Percentiles rank a stretch among this genome's conserved stretches.
phyloP scores from a whole-genome alignment of 2,329 filamentous ascomycete species.

The Cyphellophora attinorum region DNA sequence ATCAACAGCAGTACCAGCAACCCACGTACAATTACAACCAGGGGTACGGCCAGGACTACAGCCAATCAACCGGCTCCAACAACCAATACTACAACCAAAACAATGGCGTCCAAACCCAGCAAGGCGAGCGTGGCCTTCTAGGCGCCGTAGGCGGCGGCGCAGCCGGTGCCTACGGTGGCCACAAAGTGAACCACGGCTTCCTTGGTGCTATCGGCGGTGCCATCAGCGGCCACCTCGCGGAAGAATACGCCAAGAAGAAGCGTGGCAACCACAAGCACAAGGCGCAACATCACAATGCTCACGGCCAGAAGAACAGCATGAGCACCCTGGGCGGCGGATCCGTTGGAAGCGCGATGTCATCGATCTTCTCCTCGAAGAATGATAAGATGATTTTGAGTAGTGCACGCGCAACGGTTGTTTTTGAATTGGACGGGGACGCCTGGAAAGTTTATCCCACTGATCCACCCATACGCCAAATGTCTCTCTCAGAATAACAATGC shows the following conservation, averaged over 20 bases:
- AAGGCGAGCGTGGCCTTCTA: constrained; percentile 43
- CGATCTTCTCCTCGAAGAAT: background rate
- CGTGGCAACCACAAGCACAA: constrained; percentile 16
- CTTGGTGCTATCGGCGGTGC: constrained; percentile 50
- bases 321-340: background rate
- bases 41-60: background rate
- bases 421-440: too few relatives aligned
- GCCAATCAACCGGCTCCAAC: background rate
- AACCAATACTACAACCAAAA: constrained; percentile 3
- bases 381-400: constrained; percentile 1
- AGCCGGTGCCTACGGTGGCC: constrained; percentile 47
- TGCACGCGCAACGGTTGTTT: too few relatives aligned
- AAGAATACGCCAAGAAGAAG: constrained; percentile 42
- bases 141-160: constrained; percentile 49
- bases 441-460: too few relatives aligned
- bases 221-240: constrained; percentile 44
- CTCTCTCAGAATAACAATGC: too few relatives aligned
- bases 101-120: constrained; percentile 4
- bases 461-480: too few relatives aligned
- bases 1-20: background rate
- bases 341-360: too few relatives aligned
- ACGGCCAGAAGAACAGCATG: background rate
- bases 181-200: constrained; percentile 45
- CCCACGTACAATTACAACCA: background rate
- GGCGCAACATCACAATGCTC: constrained; percentile 11